These are phyloP conservation scores for Dicorynia guianensis DNA, from an alignment of 306 rosid species.

Conservation along the genomic window DNA sequence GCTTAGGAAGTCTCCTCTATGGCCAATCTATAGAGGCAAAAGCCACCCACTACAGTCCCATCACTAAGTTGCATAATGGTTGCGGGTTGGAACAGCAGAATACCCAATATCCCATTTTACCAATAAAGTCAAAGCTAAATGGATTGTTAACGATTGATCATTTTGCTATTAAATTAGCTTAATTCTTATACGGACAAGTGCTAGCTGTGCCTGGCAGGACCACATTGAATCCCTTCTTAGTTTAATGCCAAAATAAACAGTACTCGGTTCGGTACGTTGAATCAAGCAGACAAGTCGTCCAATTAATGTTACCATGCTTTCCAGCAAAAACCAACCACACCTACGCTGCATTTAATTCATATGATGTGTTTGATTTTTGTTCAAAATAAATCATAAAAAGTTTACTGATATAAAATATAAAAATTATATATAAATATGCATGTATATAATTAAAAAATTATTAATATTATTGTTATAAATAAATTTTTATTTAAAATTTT, in stretches of 20 bases:
- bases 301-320: background rate
- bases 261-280: background rate
- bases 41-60: background rate
- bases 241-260: background rate
- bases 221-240: background rate
- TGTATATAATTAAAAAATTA: too few species aligned
- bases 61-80: too few species aligned
- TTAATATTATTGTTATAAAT: too few species aligned
- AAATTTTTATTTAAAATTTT: too few species aligned
- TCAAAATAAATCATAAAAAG: background rate
- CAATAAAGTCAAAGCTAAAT: background rate
- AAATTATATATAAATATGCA: too few species aligned
- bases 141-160: background rate
- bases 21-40: background rate
- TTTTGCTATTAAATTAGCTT: background rate
- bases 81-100: background rate
- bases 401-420: too few species aligned
- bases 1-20: background rate
- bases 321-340: background rate
- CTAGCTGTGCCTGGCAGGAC: background rate
- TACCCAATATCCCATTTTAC: too few species aligned
- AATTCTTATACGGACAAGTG: background rate
- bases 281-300: conserved; percentile 1
- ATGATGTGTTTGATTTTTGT: background rate
- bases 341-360: background rate